phyloP scores from a whole-genome alignment of 495 filamentous ascomycete genomes.

The Achaetomiella virescens region DNA sequence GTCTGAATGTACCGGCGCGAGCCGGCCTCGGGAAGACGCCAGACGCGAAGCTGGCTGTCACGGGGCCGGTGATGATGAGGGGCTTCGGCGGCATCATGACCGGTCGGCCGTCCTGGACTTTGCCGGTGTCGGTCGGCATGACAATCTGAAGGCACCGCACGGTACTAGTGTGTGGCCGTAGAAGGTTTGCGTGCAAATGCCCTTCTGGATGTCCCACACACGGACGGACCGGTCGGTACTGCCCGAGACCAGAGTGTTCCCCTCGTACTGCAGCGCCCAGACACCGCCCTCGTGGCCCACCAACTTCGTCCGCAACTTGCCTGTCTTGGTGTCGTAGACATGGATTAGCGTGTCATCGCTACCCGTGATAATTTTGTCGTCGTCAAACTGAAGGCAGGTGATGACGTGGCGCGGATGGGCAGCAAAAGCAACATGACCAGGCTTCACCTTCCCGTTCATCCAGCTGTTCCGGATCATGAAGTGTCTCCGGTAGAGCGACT shows the following conservation, averaged over 20 bases:
- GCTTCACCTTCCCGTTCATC: conserved; percentile 78
- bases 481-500: conserved; percentile 90
- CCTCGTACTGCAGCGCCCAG: conserved; percentile 95
- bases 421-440: conserved; percentile 91
- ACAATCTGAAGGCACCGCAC: conserved; percentile 95
- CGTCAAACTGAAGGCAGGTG: conserved; percentile 94
- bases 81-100: conserved; percentile 88
- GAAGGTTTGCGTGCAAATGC: conserved; percentile 87
- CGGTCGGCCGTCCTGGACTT: conserved; percentile 61
- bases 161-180: conserved; percentile 95
- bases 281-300: conserved; percentile 95
- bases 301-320: conserved; percentile 71
- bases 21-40: conserved; percentile 82
- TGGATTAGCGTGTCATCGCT: conserved; percentile 98
- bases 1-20: conserved; percentile 70
- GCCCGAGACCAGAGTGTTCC: conserved; percentile 90
- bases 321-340: conserved; percentile 96
- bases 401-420: conserved; percentile 96
- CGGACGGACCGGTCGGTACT: conserved; percentile 94
- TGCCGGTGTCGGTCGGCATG: conserved; percentile 73
- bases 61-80: conserved; percentile 96
- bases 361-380: conserved; percentile 94
- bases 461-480: conserved; percentile 83
- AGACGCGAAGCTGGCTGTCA: conserved; percentile 89
- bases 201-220: conserved; percentile 94